These are phyloP conservation scores for Aspergillus pseudonomiae DNA, from an alignment of 2,329 filamentous ascomycete species.

Conservation along the genomic window DNA sequence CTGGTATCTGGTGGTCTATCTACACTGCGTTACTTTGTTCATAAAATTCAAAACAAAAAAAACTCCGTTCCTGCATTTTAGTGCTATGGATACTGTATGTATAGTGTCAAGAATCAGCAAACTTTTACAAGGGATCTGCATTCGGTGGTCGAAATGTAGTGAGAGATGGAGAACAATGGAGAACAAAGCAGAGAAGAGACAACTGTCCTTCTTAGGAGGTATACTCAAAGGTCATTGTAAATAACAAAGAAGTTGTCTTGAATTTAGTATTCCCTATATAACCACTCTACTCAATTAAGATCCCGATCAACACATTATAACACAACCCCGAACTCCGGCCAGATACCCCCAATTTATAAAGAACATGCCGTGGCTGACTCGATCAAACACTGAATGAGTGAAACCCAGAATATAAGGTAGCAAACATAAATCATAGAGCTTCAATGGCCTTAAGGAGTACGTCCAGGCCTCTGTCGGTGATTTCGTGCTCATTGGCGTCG, in stretches of 20 bases:
- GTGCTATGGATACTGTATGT: neutral
- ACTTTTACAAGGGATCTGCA: too few species aligned
- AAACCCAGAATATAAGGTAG: neutral
- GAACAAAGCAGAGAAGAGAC: neutral
- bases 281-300: neutral
- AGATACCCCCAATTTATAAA: neutral
- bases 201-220: neutral
- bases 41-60: neutral
- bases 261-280: conserved; percentile 1
- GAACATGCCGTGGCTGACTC: neutral
- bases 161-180: neutral
- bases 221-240: neutral
- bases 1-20: neutral
- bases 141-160: neutral
- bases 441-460: conserved; percentile 61
- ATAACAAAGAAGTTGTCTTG: neutral
- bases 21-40: neutral
- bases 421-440: conserved; percentile 44
- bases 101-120: neutral
- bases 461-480: conserved; percentile 57
- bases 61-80: neutral
- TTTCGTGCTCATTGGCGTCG: conserved; percentile 32
- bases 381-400: neutral
- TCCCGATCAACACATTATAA: neutral
- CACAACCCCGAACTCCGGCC: neutral